Evolutionary conservation across 352 stramenopile genomes (phyloP), one percentile per base, ranked within the genome.

Genomic region (Phytophthora pluvialis): DNA sequence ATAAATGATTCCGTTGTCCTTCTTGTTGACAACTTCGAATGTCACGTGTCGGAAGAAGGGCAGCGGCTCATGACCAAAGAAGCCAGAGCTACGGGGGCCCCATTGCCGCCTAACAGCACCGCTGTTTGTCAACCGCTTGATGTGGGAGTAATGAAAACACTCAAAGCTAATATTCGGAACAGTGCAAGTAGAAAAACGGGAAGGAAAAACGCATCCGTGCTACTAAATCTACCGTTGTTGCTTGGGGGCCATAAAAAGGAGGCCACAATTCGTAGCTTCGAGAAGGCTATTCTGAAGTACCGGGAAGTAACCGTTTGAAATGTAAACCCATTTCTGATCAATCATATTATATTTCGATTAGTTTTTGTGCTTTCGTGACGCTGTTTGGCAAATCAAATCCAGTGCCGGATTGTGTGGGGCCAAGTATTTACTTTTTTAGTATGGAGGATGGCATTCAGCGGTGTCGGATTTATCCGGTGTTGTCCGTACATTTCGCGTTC

Each of bases 1-100:
- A 58, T 70, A 21, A 47, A 59, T 32, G 29, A 2, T 15, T 39
- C 38, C 0, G 18, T 33, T 39, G 9, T 55, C 15, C 55, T 63
- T n/a, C 40, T 51, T 26, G 11, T 52, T 21, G 13, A 52, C 15
- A 52, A 39, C 15, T 26, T 52, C 12, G 45, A 52, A 2, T 25
- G 28, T 28, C 45, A 52, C n/a, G 28, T 52, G 4, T 29, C 45
- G 2, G 45, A 26, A 13, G 28, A 52, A 21, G 29, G 13, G 42
- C 25, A 25, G n/a, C 44, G 25, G 10, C 21, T 50, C 13, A 16
- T 48, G 13, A n/a, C 26, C 3, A 26, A 60, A 26, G 40, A 26
- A 12, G 42, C 42, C 0, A 51, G 39, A 35, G 52, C 52, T 16
- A 42, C 28, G 3, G n/a, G 42, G n/a, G 31, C n/a, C 36, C 44